A percentile compares a stretch with the other conserved stretches of the same genome.
phyloP scores from a whole-genome alignment of 176 grass and related monocot species.

The Phyllostachys edulis region DNA sequence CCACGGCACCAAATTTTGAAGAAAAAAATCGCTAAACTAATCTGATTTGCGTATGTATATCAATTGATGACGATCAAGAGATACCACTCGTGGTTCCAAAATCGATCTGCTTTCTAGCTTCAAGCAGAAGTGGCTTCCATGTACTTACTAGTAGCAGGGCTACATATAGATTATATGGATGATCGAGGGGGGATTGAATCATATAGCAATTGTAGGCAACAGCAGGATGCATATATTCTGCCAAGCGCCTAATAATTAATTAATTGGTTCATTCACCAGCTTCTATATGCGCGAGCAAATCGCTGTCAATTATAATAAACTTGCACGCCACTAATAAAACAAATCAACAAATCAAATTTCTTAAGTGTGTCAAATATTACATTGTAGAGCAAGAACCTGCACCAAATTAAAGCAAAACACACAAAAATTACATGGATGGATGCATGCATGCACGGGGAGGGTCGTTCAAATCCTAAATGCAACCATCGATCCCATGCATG shows the following conservation, averaged over 20 bases:
- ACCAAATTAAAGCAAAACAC: neutral
- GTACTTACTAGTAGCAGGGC: neutral
- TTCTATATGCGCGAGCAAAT: neutral
- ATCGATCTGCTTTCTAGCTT: neutral
- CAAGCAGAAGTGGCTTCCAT: constrained; percentile 26
- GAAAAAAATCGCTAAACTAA: neutral
- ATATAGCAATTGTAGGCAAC: neutral
- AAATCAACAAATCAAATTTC: neutral
- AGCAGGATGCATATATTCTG: neutral
- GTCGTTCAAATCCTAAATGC: neutral
- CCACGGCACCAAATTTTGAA: no score
- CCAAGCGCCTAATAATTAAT: neutral
- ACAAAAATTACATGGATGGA: neutral
- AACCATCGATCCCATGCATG: neutral
- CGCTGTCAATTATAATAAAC: constrained; percentile 3
- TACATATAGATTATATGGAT: neutral
- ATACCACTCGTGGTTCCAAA: neutral
- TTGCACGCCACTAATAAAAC: constrained; percentile 35
- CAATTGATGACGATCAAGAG: neutral
- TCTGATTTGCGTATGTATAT: neutral
- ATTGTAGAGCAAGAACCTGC: neutral
- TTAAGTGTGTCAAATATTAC: neutral
- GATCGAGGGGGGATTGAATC: neutral
- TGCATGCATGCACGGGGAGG: neutral
- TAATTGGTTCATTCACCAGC: neutral